Base-by-base conservation (phyloP, 306 rosid genomes). In the Cicer bijugum region DNA sequence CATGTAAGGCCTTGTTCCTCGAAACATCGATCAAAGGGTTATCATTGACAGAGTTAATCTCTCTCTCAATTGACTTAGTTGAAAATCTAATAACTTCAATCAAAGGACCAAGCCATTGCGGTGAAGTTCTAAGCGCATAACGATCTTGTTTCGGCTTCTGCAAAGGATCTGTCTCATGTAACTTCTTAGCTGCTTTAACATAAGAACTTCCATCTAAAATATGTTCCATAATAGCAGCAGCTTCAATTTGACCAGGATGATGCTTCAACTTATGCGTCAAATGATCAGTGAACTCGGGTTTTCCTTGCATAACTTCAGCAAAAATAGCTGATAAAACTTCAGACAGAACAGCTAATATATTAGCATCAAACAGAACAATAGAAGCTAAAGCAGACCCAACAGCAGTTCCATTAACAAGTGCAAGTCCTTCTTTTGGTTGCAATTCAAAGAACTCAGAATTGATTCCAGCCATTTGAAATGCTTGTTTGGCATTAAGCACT, bases 191-290 rank as follows among this genome's bases (percentile, higher is more conserved):
- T 1, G 78, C 91, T 78, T 90, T 90, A 11, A 92, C 84, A 70
- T 90, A 92, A 16, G 94, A 78, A 72, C 98, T 92, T 10, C 98
- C 98, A 67, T 90, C 98, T 64, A 92, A 84, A 64, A 92, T 84
- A 46, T 92, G 96, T 23, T 93, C 98, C 98, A 93, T 93, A 4
- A 93, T 93, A 14, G 98, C 98, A 17, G 97, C 97, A 8, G 98
- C 98, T 51, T 93, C 98, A 55, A 93, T 93, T 10, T 93, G 98
- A 8, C 98, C 98, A 15, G 98, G 98, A 40, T 93, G 98, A 68
- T 93, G 98, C 80, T 93, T 93, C 53, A 90, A 47, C 58, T 93
- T 93, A 46, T 93, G 98, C 0, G 93, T 93, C 90, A 93, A 84
- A 69, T 93, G 97, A 37, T 93, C 97, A 0, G 97, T 93, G 1